phyloP scores from a whole-genome alignment of 2,329 filamentous ascomycete genomes.

The Onygenales sp. region DNA sequence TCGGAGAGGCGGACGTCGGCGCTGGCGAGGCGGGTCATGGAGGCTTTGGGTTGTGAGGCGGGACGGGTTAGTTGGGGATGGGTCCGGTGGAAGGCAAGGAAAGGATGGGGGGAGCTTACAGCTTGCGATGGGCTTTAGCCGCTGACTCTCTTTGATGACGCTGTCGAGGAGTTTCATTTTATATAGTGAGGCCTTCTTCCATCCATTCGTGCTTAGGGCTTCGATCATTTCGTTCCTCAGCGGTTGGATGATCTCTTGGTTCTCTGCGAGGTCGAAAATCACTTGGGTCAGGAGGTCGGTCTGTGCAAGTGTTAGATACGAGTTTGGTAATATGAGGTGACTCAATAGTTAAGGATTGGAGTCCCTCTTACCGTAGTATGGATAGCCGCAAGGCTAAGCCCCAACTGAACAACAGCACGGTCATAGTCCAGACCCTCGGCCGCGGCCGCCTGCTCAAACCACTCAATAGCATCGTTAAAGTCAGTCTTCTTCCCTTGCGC shows the following conservation, averaged over 20 bases:
- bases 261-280: conserved; percentile 44
- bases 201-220: conserved; percentile 25
- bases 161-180: conserved; percentile 28
- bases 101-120: conserved; percentile 13
- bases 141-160: conserved; percentile 26
- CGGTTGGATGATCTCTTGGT: conserved; percentile 42
- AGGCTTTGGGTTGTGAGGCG: background rate
- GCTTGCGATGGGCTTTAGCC: conserved; percentile 17
- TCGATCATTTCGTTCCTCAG: conserved; percentile 45
- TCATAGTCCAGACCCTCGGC: conserved; percentile 11
- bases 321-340: background rate
- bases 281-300: conserved; percentile 35
- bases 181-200: conserved; percentile 22
- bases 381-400: conserved; percentile 22
- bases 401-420: conserved; percentile 15
- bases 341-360: background rate
- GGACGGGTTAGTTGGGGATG: background rate
- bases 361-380: conserved; percentile 18
- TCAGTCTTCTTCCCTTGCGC: conserved; percentile 9
- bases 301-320: background rate
- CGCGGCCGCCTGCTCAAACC: conserved; percentile 15
- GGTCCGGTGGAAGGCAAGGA: background rate
- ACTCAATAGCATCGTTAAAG: conserved; percentile 20
- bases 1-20: conserved; percentile 20
- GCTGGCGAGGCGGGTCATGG: conserved; percentile 17